Conservation (phyloP, 768 basidiomycete species). For the Termitomyces sp. region DNA sequence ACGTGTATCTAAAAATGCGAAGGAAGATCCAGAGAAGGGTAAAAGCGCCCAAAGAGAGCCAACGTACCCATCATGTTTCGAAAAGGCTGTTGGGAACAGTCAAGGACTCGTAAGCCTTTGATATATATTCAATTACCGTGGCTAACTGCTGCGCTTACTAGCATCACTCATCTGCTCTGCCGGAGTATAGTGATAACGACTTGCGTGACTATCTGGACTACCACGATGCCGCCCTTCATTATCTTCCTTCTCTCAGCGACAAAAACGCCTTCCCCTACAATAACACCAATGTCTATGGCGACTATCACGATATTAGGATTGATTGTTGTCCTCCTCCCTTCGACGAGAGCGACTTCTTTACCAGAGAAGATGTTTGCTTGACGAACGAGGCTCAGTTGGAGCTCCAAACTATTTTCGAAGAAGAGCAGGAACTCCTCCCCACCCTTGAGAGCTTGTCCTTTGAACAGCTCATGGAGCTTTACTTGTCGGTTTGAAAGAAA, state of each 20-base stretch:
- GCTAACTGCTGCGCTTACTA: neutral
- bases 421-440: neutral
- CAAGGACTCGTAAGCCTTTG: neutral
- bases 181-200: neutral
- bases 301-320: neutral
- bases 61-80: too few relatives aligned
- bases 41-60: neutral
- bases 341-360: neutral
- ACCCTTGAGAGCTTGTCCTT: neutral
- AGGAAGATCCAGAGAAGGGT: neutral
- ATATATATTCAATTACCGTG: neutral
- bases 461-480: neutral
- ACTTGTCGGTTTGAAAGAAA: neutral
- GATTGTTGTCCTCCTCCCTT: neutral
- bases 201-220: neutral
- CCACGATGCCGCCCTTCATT: neutral
- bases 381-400: neutral
- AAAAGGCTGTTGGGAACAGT: neutral
- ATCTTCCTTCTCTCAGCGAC: neutral
- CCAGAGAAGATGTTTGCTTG: neutral
- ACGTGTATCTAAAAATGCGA: neutral
- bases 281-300: neutral
- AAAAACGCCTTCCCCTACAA: neutral
- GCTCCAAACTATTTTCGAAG: neutral
- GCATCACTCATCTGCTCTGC: neutral